Evolutionary conservation across 148 eudicot species (phyloP), one percentile per base, ranked within the genome.

Genomic region (Rhododendron henanense): DNA sequence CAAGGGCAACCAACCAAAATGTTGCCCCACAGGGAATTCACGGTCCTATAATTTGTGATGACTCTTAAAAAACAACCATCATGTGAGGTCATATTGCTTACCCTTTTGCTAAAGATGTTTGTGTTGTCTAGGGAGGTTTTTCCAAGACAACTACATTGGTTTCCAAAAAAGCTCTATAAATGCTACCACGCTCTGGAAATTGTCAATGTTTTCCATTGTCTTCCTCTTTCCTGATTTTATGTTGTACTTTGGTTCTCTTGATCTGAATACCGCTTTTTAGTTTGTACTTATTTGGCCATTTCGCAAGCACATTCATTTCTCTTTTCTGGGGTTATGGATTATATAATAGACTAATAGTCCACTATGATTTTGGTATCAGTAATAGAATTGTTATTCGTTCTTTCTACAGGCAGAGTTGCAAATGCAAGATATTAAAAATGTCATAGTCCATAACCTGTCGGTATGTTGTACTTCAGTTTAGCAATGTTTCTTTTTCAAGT

Each of bases 401-500:
- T 78, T 87, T 88, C 65, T 85, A 73, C 93, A 96, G 98, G 98
- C 99, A 77, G 99, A 96, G 84, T 84, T 96, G 87, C 94, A 80
- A 87, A 96, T 96, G 98, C 97, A 96, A 90, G 98, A 95, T 86
- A 94, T 91, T 81, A 93, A 93, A 83, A 92, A 95, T 89, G 99
- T 96, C 50, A 83, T 96, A 19, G 95, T 96, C 83, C 99, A 96
- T 86, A 96, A 95, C 88, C 87, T 96, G 84, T 96, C 99, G 94
- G 99, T 96, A 95, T 78, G 95, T 91, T 83, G 39, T 61, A 45
- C 50, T 44, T 44, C 14, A n/a, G 3, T n/a, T 55, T 71, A 4
- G 51, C 3, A 1, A 67, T 0, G 1, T 23, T 47, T 21, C 7
- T 13, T 45, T 31, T 83, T 28, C 33, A 31, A 47, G 19, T 4